These are phyloP conservation scores for Rhodomyrtus tomentosa DNA, from an alignment of 345 rosid species.

Conservation along the genomic window DNA sequence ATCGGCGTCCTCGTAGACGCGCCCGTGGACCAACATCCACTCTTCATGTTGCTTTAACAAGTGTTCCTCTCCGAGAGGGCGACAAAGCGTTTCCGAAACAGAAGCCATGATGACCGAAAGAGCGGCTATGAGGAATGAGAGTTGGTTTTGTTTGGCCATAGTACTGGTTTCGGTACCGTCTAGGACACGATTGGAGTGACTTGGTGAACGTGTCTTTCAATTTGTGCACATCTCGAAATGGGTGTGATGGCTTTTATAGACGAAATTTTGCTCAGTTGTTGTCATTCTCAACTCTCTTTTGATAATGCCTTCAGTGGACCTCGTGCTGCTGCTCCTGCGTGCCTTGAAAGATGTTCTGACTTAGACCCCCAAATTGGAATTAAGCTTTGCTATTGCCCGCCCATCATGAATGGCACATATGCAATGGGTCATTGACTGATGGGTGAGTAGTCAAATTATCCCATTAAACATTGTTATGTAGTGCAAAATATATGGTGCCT, in stretches of 20 bases:
- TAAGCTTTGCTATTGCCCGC: neutral
- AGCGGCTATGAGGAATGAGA: neutral
- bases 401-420: slow-evolving; percentile 5
- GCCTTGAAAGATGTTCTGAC: slow-evolving; percentile 6
- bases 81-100: neutral
- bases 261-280: neutral
- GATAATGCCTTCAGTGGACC: neutral
- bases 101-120: neutral
- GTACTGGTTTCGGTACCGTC: neutral
- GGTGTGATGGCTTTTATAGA: neutral
- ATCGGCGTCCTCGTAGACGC: neutral
- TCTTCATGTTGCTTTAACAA: slow-evolving; percentile 17
- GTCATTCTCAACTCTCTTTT: neutral
- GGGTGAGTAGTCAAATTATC: neutral
- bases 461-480: neutral
- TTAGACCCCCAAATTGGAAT: slow-evolving; percentile 10
- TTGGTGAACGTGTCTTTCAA: slow-evolving; percentile 17
- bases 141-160: neutral
- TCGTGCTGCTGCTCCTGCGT: neutral
- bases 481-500: neutral
- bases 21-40: slow-evolving; percentile 19
- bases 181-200: neutral
- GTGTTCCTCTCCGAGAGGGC: slow-evolving; percentile 14
- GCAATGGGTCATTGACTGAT: neutral
- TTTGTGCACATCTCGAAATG: neutral